These are phyloP conservation scores for Xylaria curta DNA, from an alignment of 495 filamentous ascomycete species.

Conservation along the genomic window DNA sequence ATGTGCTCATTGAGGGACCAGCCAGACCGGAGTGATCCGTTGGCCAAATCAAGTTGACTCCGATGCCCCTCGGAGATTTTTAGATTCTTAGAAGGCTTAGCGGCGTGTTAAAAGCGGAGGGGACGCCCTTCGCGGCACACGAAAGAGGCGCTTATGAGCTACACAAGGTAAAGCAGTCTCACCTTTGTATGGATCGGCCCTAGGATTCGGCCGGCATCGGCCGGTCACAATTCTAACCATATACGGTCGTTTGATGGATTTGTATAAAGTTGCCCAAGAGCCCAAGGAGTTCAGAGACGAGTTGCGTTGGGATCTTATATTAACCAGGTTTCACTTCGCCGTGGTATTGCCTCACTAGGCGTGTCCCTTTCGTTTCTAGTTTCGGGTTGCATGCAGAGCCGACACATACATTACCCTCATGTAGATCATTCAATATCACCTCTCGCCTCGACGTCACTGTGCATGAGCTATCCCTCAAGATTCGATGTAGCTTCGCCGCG, in stretches of 20 bases:
- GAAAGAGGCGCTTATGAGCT: no score
- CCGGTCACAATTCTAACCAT: background rate
- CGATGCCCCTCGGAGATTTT: conserved; percentile 14
- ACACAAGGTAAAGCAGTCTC: background rate
- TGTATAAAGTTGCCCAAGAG: background rate
- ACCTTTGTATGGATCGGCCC: background rate
- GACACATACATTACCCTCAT: background rate
- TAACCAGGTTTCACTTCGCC: background rate
- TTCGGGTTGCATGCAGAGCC: background rate
- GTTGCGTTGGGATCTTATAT: background rate
- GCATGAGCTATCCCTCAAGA: background rate
- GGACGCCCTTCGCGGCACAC: background rate
- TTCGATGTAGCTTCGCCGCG: background rate
- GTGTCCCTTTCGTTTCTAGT: background rate
- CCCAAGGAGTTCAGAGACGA: background rate
- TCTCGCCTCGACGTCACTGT: background rate
- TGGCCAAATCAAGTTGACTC: background rate
- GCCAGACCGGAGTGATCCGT: background rate
- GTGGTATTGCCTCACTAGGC: background rate
- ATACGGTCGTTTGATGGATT: background rate
- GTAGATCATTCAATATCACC: background rate
- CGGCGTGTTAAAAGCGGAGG: background rate
- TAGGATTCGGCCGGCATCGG: background rate
- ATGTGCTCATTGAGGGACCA: conserved; percentile 10
- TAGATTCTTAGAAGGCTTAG: conserved; percentile 7